These are phyloP conservation scores for Podospora pseudoanserina DNA, from an alignment of 495 filamentous ascomycete genomes.

Conservation along the genomic window DNA sequence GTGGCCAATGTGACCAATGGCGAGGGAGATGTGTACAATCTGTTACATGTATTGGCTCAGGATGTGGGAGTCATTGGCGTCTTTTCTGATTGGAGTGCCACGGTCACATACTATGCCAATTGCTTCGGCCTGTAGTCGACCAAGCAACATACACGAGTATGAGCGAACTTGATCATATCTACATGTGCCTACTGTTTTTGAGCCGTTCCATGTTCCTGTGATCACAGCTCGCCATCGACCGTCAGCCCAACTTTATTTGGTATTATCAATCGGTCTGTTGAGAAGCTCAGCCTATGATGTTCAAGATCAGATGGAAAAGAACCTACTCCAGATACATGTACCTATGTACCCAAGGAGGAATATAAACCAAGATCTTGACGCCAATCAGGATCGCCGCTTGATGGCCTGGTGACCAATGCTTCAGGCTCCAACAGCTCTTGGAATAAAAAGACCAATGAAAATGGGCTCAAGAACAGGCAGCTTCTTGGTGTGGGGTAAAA, in stretches of 20 bases:
- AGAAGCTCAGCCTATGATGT: too few species aligned
- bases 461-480: too few species aligned
- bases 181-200: too few species aligned
- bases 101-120: slow-evolving; percentile 60
- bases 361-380: background rate
- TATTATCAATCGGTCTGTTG: too few species aligned
- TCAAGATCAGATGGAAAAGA: too few species aligned
- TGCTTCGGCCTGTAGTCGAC: slow-evolving; percentile 47
- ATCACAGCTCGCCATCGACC: too few species aligned
- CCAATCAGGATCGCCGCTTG: background rate
- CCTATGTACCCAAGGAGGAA: background rate
- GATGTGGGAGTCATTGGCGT: slow-evolving; percentile 54
- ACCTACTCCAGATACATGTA: background rate
- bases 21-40: slow-evolving; percentile 56
- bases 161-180: too few species aligned
- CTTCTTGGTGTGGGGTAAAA: too few species aligned
- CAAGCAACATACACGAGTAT: too few species aligned
- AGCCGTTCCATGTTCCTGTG: too few species aligned
- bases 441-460: too few species aligned
- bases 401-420: background rate
- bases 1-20: slow-evolving; percentile 49
- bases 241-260: too few species aligned
- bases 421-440: background rate
- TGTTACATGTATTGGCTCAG: slow-evolving; percentile 55
- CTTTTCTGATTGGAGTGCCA: slow-evolving; percentile 61